Conservation (phyloP, 495 filamentous ascomycete genomes). For the Penicillium soppii region DNA sequence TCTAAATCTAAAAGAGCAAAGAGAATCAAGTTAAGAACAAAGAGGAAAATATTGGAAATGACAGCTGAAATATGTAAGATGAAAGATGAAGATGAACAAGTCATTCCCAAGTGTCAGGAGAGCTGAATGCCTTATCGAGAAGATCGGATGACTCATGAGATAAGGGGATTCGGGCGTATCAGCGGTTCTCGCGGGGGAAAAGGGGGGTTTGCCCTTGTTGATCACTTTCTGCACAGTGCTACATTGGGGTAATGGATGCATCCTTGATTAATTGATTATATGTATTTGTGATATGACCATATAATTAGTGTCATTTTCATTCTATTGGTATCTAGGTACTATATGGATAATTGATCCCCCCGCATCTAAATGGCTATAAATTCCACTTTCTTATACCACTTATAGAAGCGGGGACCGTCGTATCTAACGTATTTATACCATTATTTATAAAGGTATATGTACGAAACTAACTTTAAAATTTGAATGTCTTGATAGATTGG, state of each 20-base stretch:
- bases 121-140: slow-evolving; percentile 11
- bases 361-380: too few species aligned
- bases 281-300: too few species aligned
- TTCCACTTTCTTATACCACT: too few species aligned
- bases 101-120: slow-evolving; percentile 11
- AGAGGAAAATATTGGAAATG: background rate
- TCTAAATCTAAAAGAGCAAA: background rate
- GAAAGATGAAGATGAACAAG: background rate
- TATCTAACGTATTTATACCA: too few species aligned
- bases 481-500: too few species aligned
- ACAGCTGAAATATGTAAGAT: background rate
- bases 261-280: too few species aligned
- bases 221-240: background rate
- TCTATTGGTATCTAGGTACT: too few species aligned
- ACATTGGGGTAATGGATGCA: background rate
- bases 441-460: too few species aligned
- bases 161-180: background rate
- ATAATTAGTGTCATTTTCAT: too few species aligned
- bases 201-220: background rate
- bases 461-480: too few species aligned
- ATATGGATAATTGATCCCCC: too few species aligned
- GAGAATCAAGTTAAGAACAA: background rate
- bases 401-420: too few species aligned
- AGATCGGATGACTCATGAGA: slow-evolving; percentile 11
- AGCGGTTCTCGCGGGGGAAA: background rate